Base-by-base conservation (phyloP, 306 rosid species). In the Rubus parviflorus region DNA sequence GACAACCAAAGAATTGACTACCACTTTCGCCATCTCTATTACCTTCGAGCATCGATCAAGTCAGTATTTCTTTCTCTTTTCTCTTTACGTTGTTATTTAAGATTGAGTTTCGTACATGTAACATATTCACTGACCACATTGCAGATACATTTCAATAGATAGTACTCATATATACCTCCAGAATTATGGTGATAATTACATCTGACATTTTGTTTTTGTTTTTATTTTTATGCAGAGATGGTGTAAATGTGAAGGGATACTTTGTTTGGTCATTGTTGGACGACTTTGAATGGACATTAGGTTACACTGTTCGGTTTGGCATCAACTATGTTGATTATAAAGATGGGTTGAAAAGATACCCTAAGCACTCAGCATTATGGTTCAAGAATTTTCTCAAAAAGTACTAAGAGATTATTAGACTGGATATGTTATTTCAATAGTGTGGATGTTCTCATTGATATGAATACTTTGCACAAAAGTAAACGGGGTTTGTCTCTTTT, bases 251-350 rank as follows among this genome's bases (percentile, higher is more conserved):
- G 38, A 88, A 86, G 74, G 92, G 92, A 30, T 90, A 84, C 52
- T 88, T 90, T 77, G 92, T 78, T 30, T 86, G 90, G 92, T 81
- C 94, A 2, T 64, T 88, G 51, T 35, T 85, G 81, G 89, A 89
- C 80, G 77, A 86, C 54, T 37, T 85, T 11, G 90, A 86, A 84
- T 86, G 92, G 92, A 65, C 47, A 66, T 70, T 77, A 9, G 88
- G 92, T 64, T 89, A 80, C 48, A 81, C 86, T 0, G 81, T 84
- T 77, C 80, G 88, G 7, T 88, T 86, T 51, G 92, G 89, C 20
- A 71, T 88, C 38, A 42, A 77, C 52, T 85, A 73, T 40, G 81
- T 88, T 35, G 87, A 90, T 64, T 86, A 63, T 38, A 82, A 86
- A 54, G 45, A 90, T 53, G 85, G 81, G 19, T 58, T 82, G 49